Base-by-base conservation (phyloP, 192 early-diverging fungal species). In the Gigaspora rosea region DNA sequence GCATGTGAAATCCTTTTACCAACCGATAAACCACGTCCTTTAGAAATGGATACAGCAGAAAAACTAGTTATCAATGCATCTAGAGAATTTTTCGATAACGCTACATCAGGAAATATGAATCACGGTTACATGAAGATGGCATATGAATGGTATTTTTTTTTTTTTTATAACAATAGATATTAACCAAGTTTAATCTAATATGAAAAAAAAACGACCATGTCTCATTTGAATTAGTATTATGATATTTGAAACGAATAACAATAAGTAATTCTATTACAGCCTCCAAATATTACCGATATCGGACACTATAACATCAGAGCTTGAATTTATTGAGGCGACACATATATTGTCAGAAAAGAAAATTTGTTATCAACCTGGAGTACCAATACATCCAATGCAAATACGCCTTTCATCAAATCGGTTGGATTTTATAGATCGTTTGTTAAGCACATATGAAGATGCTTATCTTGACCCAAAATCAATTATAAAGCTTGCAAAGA, bases 71-170 rank as follows among this genome's bases (percentile, higher is more conserved):
- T 94, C 65, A 88, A 92, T 71, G 86, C 90, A 35, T 89, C 90
- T 10, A 80, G 82, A 71, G 93, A 94, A 75, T 91, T 91, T 75
- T 92, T 84, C 80, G 92, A 92, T 69, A 94, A 94, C 69, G 86
- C 93, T 18, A 83, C 87, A n/a, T 84, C 82, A 18, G 89, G 92
- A 8, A 90, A 91, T 47, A 86, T 87, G 85, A 77, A 86, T 51
- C 71, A 86, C n/a, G 92, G 92, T 12, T 81, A 85, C 49, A 85
- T 93, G 88, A 92, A 92, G 67, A 76, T 90, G 78, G 92, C 93
- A 36, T 85, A 83, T 49, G 90, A 94, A 50, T 94, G 93, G 92
- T 92, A 27, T 65, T 70, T 70, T 69, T 75, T 70, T 69, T 75
- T 41, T 41, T 7, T 41, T 41, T 41, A 41, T 41, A 41, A 2